These are phyloP conservation scores for Actinomortierella wolfii DNA, from an alignment of 371 early-diverging fungal genomes.

Conservation along the genomic window DNA sequence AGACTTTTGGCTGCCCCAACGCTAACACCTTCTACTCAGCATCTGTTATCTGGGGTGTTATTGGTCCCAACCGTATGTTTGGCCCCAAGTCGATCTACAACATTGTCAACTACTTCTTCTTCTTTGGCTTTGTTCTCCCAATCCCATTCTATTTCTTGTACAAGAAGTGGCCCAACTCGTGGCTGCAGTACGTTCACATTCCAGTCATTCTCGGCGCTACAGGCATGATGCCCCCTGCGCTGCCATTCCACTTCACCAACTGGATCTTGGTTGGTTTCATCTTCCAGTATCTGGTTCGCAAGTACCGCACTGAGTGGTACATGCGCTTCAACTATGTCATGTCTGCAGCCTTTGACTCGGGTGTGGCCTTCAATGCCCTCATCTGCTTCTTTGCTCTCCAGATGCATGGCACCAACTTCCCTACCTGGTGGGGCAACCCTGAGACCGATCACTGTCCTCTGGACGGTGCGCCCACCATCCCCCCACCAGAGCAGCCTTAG, in stretches of 20 bases:
- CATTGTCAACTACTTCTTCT: slow-evolving; percentile 55
- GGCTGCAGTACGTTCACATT: slow-evolving; percentile 29
- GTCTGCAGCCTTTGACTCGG: slow-evolving; percentile 72
- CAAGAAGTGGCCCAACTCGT: slow-evolving; percentile 34
- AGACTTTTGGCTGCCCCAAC: slow-evolving; percentile 19
- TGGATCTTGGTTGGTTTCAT: slow-evolving; percentile 71
- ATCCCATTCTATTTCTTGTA: slow-evolving; percentile 56
- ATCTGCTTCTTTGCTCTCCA: slow-evolving; percentile 53
- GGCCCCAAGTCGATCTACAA: slow-evolving; percentile 66
- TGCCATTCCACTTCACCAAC: slow-evolving; percentile 50
- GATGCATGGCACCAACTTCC: not conserved
- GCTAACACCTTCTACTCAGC: slow-evolving; percentile 47
- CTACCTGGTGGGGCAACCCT: slow-evolving; percentile 27
- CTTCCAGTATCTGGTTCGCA: slow-evolving; percentile 62
- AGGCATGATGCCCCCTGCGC: slow-evolving; percentile 37
- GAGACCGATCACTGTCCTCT: slow-evolving; percentile 18
- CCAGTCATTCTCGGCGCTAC: slow-evolving; percentile 32
- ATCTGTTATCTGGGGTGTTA: slow-evolving; percentile 66
- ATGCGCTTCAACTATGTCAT: slow-evolving; percentile 67
- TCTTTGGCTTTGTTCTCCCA: slow-evolving; percentile 61
- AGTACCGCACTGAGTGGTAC: slow-evolving; percentile 65
- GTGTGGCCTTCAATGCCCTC: slow-evolving; percentile 52
- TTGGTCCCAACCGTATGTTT: slow-evolving; percentile 73
- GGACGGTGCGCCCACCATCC: slow-evolving; percentile 6
- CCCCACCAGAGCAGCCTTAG: too few relatives aligned